Percentiles rank a stretch among this genome's conserved stretches.
These are phyloP conservation scores for Verticillium tricorpus DNA, from an alignment of 2,329 filamentous ascomycete genomes.

Conservation along the genomic window DNA sequence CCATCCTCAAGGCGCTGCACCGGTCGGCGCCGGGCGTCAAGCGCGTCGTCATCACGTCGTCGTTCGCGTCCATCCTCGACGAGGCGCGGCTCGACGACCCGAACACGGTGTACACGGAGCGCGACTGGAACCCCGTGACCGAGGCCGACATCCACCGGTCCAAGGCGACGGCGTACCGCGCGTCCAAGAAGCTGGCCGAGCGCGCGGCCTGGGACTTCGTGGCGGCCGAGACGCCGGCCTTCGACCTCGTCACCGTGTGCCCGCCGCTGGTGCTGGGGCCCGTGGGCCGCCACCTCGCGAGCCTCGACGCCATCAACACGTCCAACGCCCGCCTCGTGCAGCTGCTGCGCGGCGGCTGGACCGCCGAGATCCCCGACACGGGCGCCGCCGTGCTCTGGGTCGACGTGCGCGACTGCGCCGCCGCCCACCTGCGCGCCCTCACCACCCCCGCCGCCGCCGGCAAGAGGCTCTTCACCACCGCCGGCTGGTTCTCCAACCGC, in stretches of 20 bases:
- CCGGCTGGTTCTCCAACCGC: slow-evolving; percentile 41
- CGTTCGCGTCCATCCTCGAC: slow-evolving; percentile 48
- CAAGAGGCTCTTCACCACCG: slow-evolving; percentile 45
- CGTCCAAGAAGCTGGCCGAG: slow-evolving; percentile 52
- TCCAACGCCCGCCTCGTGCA: slow-evolving; percentile 48
- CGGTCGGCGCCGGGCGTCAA: slow-evolving; percentile 55
- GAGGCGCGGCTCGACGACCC: slow-evolving; percentile 31
- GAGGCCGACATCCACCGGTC: slow-evolving; percentile 36
- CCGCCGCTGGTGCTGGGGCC: slow-evolving; percentile 42
- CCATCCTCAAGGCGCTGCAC: slow-evolving; percentile 67
- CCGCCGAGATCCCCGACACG: slow-evolving; percentile 33
- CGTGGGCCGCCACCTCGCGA: slow-evolving; percentile 12
- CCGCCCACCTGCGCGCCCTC: slow-evolving; percentile 47
- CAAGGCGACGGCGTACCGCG: slow-evolving; percentile 44
- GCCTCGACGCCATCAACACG: slow-evolving; percentile 42
- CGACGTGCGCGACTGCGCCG: slow-evolving; percentile 52
- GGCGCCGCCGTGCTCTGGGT: slow-evolving; percentile 43
- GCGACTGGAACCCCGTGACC: slow-evolving; percentile 50
- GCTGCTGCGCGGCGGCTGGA: slow-evolving; percentile 46
- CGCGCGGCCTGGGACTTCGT: slow-evolving; percentile 50
- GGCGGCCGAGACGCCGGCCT: slow-evolving; percentile 33
- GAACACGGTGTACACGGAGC: slow-evolving; percentile 37
- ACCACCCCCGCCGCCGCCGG: slow-evolving; percentile 43
- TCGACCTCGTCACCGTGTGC: slow-evolving; percentile 49
- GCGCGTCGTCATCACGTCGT: slow-evolving; percentile 61